Evolutionary conservation across 169 alveolate genomes (phyloP).

Genomic region (Eimeria brunetti): DNA sequence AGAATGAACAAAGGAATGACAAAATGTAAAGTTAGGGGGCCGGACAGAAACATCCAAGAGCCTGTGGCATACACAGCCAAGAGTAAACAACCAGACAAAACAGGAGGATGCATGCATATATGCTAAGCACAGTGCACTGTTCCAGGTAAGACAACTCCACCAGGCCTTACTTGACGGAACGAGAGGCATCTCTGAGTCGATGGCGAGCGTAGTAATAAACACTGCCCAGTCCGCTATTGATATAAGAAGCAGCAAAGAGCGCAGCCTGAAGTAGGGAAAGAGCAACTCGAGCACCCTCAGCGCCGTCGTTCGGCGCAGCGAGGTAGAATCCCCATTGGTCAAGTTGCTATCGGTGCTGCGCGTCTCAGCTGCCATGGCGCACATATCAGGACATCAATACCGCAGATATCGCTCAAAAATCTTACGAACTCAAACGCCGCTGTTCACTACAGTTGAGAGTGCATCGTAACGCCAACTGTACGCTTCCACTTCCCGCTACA

Average conservation of each 20-base stretch:
- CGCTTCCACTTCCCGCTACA: not conserved
- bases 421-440: not conserved
- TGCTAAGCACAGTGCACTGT: not conserved
- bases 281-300: constrained; percentile 80
- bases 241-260: constrained; percentile 81
- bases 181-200: constrained; percentile 72
- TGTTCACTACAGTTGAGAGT: not conserved
- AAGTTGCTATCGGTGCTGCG: constrained; percentile 53
- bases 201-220: constrained; percentile 74
- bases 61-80: not conserved
- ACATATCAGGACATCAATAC: not conserved
- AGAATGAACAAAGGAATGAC: not conserved
- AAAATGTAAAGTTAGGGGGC: not conserved
- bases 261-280: constrained; percentile 84
- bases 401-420: not conserved
- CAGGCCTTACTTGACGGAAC: constrained; percentile 59
- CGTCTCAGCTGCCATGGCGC: constrained; percentile 37
- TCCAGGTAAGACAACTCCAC: not conserved
- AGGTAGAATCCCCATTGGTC: constrained; percentile 20
- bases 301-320: constrained; percentile 71
- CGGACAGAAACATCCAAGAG: not conserved
- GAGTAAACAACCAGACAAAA: not conserved
- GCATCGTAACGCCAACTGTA: not conserved
- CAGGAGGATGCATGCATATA: not conserved
- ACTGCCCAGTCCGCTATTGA: constrained; percentile 82